Conservation (phyloP, 495 filamentous ascomycete species). For the Mytilinidion resinicola region DNA sequence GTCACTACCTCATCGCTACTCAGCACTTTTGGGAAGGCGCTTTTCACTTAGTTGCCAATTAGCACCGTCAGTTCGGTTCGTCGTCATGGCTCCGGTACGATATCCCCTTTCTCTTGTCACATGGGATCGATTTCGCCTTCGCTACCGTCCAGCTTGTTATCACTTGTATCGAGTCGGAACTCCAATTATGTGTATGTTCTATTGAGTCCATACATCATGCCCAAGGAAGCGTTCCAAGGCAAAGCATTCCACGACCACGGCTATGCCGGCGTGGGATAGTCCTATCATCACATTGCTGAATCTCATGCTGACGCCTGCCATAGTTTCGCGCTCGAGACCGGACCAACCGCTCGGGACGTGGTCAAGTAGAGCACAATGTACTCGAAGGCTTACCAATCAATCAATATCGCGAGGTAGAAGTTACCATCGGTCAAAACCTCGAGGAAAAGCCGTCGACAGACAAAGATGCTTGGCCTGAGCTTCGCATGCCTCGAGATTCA, state of each 20-base stretch:
- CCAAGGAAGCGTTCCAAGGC: too few species aligned
- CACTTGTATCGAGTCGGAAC: too few species aligned
- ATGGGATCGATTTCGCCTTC: neutral
- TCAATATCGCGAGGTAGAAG: constrained; percentile 70
- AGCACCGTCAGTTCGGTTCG: constrained; percentile 36
- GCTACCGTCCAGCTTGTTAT: neutral
- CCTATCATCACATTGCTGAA: neutral
- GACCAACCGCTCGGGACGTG: constrained; percentile 58
- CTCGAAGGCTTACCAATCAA: constrained; percentile 91
- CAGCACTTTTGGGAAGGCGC: too few species aligned
- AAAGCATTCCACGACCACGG: too few species aligned
- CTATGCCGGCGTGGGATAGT: too few species aligned
- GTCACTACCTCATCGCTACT: too few species aligned
- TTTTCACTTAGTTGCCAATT: too few species aligned
- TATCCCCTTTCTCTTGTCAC: neutral
- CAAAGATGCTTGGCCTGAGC: constrained; percentile 55
- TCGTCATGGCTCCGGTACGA: constrained; percentile 35
- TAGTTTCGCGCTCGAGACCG: constrained; percentile 58
- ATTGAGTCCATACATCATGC: too few species aligned
- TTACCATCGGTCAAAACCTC: constrained; percentile 60
- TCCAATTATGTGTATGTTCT: too few species aligned
- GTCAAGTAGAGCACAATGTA: constrained; percentile 84
- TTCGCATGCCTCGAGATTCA: constrained; percentile 79
- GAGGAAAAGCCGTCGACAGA: constrained; percentile 35
- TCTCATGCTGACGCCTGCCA: neutral